Percentiles rank a stretch among this genome's conserved stretches.
These are phyloP conservation scores for Hyphopichia burtonii DNA, from an alignment of 1,139 yeast genomes.

Conservation along the genomic window DNA sequence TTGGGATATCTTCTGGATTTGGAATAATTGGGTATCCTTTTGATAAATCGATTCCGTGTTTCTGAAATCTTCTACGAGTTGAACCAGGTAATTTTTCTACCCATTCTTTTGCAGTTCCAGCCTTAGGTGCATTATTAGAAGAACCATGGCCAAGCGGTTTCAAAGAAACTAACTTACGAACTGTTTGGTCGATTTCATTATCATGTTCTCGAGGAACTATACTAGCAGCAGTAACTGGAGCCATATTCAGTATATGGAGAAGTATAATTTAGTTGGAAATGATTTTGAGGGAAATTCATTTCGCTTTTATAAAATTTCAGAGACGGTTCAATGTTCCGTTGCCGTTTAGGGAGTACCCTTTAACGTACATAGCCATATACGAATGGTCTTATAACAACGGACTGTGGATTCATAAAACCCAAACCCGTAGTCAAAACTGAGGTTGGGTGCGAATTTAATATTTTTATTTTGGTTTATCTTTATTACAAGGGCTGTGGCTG, in stretches of 20 bases:
- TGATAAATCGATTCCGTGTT: constrained; percentile 28
- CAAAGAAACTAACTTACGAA: constrained; percentile 1
- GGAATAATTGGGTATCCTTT: constrained; percentile 33
- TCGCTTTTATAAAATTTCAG: no score
- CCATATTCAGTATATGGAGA: background rate
- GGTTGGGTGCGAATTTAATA: no score
- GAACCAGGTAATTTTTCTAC: constrained; percentile 15
- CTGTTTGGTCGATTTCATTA: constrained; percentile 2
- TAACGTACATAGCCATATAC: no score
- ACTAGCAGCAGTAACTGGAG: background rate
- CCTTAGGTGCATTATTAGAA: background rate
- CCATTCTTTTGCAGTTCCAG: constrained; percentile 9
- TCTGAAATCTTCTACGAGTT: constrained; percentile 24
- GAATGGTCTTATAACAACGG: no score
- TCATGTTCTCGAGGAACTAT: background rate
- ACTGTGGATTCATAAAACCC: no score
- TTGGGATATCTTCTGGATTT: constrained; percentile 35
- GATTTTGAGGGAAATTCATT: no score
- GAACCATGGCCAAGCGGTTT: constrained; percentile 3
- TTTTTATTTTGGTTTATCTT: no score
- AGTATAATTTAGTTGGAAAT: no score
- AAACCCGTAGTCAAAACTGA: no score
- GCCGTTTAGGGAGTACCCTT: no score
- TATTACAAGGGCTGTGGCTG: no score
- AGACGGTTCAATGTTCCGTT: no score